A percentile compares a stretch with the other conserved stretches of the same genome.
These are phyloP conservation scores for Paragyromitra xinjiangensis DNA, from an alignment of 495 filamentous ascomycete species.

Conservation along the genomic window DNA sequence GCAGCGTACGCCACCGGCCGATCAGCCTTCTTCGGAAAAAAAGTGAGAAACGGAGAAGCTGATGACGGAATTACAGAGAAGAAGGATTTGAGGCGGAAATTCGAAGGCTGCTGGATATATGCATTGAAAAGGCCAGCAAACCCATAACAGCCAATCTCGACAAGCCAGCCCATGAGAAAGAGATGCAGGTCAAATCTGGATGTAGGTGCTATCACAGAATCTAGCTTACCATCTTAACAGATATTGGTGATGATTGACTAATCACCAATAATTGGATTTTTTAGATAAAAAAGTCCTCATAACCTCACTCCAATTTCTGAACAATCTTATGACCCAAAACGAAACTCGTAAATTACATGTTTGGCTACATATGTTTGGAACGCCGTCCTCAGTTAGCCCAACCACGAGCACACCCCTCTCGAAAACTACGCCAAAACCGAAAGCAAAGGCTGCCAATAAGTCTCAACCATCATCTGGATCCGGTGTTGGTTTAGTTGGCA, in stretches of 20 bases:
- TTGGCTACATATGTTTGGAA: conserved; percentile 78
- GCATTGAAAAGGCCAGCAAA: conserved; percentile 67
- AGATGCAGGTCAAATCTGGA: conserved; percentile 53
- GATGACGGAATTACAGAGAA: conserved; percentile 54
- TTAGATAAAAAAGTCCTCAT: conserved; percentile 76
- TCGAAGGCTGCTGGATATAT: conserved; percentile 73
- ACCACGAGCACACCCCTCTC: conserved; percentile 5
- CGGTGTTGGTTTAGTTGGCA: conserved; percentile 44
- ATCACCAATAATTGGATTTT: background rate
- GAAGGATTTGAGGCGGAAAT: conserved; percentile 72
- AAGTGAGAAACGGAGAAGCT: background rate
- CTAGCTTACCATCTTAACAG: background rate
- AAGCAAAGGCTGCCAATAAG: conserved; percentile 45
- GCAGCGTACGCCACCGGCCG: conserved; percentile 62
- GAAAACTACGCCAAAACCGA: conserved; percentile 40
- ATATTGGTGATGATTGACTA: background rate
- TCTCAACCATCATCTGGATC: conserved; percentile 45
- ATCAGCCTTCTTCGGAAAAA: background rate
- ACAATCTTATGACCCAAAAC: conserved; percentile 78
- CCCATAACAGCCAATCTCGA: conserved; percentile 64
- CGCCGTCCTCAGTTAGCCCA: conserved; percentile 56
- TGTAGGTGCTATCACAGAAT: conserved; percentile 34
- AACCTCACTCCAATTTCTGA: conserved; percentile 76
- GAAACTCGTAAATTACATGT: conserved; percentile 78
- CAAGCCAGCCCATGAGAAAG: conserved; percentile 53